Evolutionary conservation across 805 yeast genomes (phyloP), one percentile per base, ranked within the genome.

Genomic region (Nakazawaea siamensis): DNA sequence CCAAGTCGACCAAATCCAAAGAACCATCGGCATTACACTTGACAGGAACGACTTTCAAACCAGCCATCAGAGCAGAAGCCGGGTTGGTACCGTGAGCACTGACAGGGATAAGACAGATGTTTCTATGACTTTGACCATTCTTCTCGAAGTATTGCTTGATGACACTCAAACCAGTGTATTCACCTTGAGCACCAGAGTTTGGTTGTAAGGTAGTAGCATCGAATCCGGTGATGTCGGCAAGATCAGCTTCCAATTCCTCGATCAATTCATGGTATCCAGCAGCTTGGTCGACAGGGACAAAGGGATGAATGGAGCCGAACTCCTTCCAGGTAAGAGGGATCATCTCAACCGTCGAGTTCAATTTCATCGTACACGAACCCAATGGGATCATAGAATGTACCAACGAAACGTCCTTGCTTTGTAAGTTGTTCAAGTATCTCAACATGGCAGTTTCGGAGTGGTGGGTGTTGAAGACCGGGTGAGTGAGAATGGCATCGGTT

Each of bases 71-170:
- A 14, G 98, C 97, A 29, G 96, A 85, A 0, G 98, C 98, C 17
- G 98, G 98, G 54, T 92, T 92, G 13, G 98, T 92, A 40, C 98
- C 98, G 53, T 92, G 98, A 2, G 98, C 98, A 49, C 92, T 79
- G 4, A 90, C 95, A 4, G 98, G 98, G 48, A 92, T 92, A 53
- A 92, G 68, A 59, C 97, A 92, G 35, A 92, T 70, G 55, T 87
- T 76, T 54, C 98, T 73, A 40, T 76, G 63, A 13, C 68, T 58
- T 52, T 87, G 80, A 27, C 92, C 94, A 29, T 64, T 68, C 15
- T 80, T 63, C 42, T 76, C 73, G 46, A 83, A 73, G 55, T 84
- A 92, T 25, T 81, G 73, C 46, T 77, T 72, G 46, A 92, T 90
- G 29, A 87, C 86, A 40, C 94, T 74, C 41, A 92, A 67, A 19